These are phyloP conservation scores for Limtongozyma cylindracea DNA, from an alignment of 805 yeast species.

Conservation along the genomic window DNA sequence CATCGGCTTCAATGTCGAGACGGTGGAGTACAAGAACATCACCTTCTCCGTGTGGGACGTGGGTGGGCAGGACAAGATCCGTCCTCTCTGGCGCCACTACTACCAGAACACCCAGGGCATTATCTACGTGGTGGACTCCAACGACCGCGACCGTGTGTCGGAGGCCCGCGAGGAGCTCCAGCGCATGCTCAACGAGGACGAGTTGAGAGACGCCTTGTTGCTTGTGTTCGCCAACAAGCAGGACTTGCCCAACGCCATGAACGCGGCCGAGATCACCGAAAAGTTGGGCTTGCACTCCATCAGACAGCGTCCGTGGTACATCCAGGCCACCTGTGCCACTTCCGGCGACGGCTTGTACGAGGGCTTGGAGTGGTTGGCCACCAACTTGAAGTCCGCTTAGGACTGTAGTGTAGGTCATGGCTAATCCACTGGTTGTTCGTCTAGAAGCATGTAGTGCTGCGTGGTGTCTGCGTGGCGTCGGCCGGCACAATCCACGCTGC, in stretches of 20 bases:
- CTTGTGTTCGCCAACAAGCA: constrained; percentile 95
- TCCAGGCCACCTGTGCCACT: constrained; percentile 97
- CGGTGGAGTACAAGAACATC: constrained; percentile 92
- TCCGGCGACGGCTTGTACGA: constrained; percentile 91
- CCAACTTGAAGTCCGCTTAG: constrained; percentile 48
- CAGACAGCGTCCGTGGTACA: constrained; percentile 98
- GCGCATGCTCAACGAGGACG: constrained; percentile 96
- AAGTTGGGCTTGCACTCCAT: constrained; percentile 90
- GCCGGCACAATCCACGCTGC: too few species aligned
- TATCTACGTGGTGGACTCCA: constrained; percentile 91
- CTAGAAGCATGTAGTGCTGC: too few species aligned
- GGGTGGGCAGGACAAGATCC: constrained; percentile 98
- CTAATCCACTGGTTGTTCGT: too few species aligned
- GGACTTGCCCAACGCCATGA: constrained; percentile 98
- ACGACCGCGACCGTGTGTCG: constrained; percentile 92
- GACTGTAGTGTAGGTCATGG: too few species aligned
- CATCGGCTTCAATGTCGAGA: constrained; percentile 92
- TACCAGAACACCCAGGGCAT: constrained; percentile 98
- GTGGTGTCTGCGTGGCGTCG: too few species aligned
- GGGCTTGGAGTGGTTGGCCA: constrained; percentile 93
- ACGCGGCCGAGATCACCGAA: constrained; percentile 95
- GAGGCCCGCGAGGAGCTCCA: constrained; percentile 97
- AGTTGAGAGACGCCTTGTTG: constrained; percentile 86
- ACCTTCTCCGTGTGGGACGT: constrained; percentile 98
- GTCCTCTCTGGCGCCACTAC: constrained; percentile 98